Percentiles rank a stretch among this genome's conserved stretches.
Evolutionary conservation across 2,329 filamentous ascomycete species (phyloP).

Genomic region (Neonectria magnoliae): DNA sequence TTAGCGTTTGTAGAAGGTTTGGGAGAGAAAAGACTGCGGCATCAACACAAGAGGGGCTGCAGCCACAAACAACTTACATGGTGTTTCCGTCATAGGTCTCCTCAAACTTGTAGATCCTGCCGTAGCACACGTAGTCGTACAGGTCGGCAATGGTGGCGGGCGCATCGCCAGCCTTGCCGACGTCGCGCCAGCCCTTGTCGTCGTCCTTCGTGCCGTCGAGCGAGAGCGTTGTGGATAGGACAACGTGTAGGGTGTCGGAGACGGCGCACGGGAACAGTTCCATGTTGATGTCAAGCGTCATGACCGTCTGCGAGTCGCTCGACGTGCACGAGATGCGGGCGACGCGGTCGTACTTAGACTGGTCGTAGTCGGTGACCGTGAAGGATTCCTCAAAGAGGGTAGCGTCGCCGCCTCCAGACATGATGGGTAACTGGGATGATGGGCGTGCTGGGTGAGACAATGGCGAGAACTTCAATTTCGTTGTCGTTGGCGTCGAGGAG

Average conservation of each 20-base stretch:
- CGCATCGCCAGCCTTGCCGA: constrained; percentile 62
- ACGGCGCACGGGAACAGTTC: constrained; percentile 84
- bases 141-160: constrained; percentile 76
- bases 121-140: constrained; percentile 89
- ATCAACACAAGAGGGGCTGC: neutral
- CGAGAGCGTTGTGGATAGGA: constrained; percentile 85
- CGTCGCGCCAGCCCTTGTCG: constrained; percentile 83
- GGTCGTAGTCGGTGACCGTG: constrained; percentile 80
- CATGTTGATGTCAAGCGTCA: constrained; percentile 92
- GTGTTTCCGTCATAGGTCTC: constrained; percentile 81
- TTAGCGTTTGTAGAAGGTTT: constrained; percentile 21
- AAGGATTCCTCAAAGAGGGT: constrained; percentile 95
- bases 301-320: constrained; percentile 76
- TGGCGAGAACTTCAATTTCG: neutral
- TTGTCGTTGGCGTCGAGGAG: neutral
- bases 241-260: constrained; percentile 81
- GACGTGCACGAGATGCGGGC: constrained; percentile 84
- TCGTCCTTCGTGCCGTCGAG: constrained; percentile 87
- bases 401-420: constrained; percentile 76
- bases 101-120: constrained; percentile 90
- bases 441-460: neutral
- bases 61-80: constrained; percentile 67
- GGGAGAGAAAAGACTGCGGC: neutral
- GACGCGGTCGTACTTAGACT: constrained; percentile 94
- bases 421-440: constrained; percentile 21